Percentiles rank a stretch among this genome's conserved stretches.
phyloP scores from a whole-genome alignment of 2,329 filamentous ascomycete species.

The Lasiodiplodia sp. region DNA sequence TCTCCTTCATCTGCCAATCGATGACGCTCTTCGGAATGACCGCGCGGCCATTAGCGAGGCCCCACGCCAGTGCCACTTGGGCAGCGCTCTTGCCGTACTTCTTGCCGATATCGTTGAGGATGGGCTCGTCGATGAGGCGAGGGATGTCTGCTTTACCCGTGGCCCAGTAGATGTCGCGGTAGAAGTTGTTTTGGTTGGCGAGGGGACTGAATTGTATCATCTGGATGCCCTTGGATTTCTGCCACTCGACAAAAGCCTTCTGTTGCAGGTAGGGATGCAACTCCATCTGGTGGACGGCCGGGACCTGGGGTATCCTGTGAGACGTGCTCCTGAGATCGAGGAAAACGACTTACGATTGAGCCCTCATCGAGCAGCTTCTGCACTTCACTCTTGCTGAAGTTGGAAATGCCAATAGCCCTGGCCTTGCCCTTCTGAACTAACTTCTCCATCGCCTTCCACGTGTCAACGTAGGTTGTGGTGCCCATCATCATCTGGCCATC shows the following conservation, averaged over 20 bases:
- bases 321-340: fast-evolving
- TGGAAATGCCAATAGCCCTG: neutral
- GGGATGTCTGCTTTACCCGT: neutral
- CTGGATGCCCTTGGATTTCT: neutral
- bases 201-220: neutral
- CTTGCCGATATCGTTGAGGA: neutral
- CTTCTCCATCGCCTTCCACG: neutral
- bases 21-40: neutral
- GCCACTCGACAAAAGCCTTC: neutral
- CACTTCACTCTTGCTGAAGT: neutral
- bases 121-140: neutral
- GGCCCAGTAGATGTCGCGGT: neutral
- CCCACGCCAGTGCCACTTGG: neutral
- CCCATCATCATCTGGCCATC: neutral
- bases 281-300: neutral
- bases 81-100: neutral
- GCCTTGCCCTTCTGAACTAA: neutral
- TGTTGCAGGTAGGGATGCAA: neutral
- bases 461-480: neutral
- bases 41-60: neutral
- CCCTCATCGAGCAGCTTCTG: neutral
- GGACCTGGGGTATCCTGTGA: neutral
- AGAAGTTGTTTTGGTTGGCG: neutral
- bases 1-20: neutral
- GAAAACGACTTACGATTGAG: neutral